phyloP scores from a whole-genome alignment of 2,329 filamentous ascomycete species.

The Trichoderma sp. region DNA sequence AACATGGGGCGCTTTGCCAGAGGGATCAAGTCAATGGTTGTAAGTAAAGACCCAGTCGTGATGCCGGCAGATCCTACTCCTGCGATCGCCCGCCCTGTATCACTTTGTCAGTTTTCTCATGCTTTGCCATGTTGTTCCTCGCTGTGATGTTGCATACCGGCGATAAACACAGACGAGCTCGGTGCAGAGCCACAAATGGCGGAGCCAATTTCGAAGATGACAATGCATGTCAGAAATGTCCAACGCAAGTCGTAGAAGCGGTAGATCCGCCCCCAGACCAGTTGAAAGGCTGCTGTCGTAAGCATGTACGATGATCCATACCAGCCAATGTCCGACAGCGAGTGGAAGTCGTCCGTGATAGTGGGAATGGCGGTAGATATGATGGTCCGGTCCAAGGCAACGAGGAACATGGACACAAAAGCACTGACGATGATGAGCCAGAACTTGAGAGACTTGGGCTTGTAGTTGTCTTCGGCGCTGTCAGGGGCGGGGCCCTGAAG shows the following conservation, averaged over 20 bases:
- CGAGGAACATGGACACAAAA: slow-evolving; percentile 58
- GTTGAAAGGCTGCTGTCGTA: slow-evolving; percentile 57
- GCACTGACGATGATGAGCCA: slow-evolving; percentile 59
- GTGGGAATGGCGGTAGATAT: slow-evolving; percentile 57
- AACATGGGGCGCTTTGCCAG: slow-evolving; percentile 63
- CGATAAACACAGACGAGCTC: slow-evolving; percentile 56
- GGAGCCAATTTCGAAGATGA: slow-evolving; percentile 58
- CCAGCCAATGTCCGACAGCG: slow-evolving; percentile 64
- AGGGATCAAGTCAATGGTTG: slow-evolving; percentile 61
- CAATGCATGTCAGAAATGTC: slow-evolving; percentile 51
- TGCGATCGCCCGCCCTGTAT: slow-evolving; percentile 52
- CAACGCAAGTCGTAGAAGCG: slow-evolving; percentile 56
- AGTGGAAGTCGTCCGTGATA: slow-evolving; percentile 60
- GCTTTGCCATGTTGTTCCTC: background rate
- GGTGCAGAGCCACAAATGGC: slow-evolving; percentile 58
- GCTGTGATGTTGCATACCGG: slow-evolving; percentile 41
- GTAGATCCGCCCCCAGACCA: slow-evolving; percentile 58
- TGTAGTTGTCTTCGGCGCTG: slow-evolving; percentile 48
- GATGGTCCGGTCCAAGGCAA: slow-evolving; percentile 61
- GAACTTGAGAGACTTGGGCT: slow-evolving; percentile 56
- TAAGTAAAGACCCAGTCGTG: slow-evolving; percentile 59
- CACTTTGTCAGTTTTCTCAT: background rate
- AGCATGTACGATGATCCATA: slow-evolving; percentile 65
- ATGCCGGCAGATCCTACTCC: slow-evolving; percentile 60
- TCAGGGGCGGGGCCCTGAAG: slow-evolving; percentile 31